These are phyloP conservation scores for Chlamydomonas incerta DNA, from an alignment of 139 green algal genomes.

Conservation along the genomic window DNA sequence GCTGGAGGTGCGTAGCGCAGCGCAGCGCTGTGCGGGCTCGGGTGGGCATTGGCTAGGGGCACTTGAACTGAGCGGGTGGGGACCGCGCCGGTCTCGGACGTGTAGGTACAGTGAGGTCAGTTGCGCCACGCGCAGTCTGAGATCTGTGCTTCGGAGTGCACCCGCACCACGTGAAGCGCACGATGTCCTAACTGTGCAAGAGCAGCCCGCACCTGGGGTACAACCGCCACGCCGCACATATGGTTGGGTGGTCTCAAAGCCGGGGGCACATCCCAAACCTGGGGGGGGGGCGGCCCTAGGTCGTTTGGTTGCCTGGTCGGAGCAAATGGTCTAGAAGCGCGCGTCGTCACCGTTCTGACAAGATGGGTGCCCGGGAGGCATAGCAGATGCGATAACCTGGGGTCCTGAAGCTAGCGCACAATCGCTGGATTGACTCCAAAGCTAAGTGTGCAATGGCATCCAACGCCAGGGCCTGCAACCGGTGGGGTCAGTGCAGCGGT, in stretches of 20 bases:
- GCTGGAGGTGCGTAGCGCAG: slow-evolving; percentile 47
- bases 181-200: slow-evolving; percentile 19
- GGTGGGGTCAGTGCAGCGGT: too few relatives aligned
- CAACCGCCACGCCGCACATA: background rate
- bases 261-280: background rate
- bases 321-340: too few relatives aligned
- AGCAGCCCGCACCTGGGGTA: background rate
- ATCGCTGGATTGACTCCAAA: background rate
- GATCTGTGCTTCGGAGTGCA: background rate
- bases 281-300: too few relatives aligned
- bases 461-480: too few relatives aligned
- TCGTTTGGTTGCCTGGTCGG: too few relatives aligned
- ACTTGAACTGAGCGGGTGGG: too few relatives aligned
- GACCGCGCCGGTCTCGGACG: too few relatives aligned
- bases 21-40: background rate
- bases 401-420: background rate
- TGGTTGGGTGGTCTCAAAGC: slow-evolving; percentile 14
- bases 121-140: slow-evolving; percentile 18
- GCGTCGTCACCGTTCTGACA: background rate
- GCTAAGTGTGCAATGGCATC: background rate
- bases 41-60: background rate
- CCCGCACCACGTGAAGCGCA: background rate
- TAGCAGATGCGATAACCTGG: background rate
- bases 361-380: background rate
- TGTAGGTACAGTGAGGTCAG: too few relatives aligned